Base-by-base conservation (phyloP, 768 basidiomycete genomes). In the Podaxis sp. region DNA sequence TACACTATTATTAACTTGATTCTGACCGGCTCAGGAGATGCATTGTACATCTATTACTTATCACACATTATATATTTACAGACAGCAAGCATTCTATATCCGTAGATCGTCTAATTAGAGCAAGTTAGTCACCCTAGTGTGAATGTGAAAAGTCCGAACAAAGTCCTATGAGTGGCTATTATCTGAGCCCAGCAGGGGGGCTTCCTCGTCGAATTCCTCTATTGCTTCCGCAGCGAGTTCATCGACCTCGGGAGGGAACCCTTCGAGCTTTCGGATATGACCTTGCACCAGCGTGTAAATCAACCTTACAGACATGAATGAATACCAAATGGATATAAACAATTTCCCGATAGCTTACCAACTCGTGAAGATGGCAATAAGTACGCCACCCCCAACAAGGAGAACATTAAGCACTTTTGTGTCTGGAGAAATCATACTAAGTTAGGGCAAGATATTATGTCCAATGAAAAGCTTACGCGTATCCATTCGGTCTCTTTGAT, bases 1-100 rank as follows among this genome's bases (percentile, higher is more conserved):
- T 99, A 68, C 95, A 99, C 74, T 89, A 90, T 75, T 98, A 97
- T 76, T 93, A 77, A 78, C 24, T 61, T 51, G 63, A 26, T 36
- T 38, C 28, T 52, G 30, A 38, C 53, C 33, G 38, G 44, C 48
- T 39, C 9, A 48, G 57, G 42, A 19, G 9, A 46, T 28, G 42
- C 56, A 55, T 63, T 62, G 36, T 66, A 52, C 48, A 56, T 73
- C 61, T 67, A 68, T 59, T 58, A 26, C 61, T 19, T 54, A 67
- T 61, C 59, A 49, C 68, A 63, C 40, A 65, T 55, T 65, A 59
- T 61, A 59, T 64, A 52, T 61, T 57, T 67, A 70, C 66, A 64
- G 46, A 57, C 42, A 56, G 42, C 8, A 39, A 61, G 54, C 44
- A 30, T 39, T 57, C 51, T 49, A 67, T 66, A 66, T 57, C 67